Evolutionary conservation across 306 rosid genomes (phyloP).

Genomic region (Casuarina equisetifolia): DNA sequence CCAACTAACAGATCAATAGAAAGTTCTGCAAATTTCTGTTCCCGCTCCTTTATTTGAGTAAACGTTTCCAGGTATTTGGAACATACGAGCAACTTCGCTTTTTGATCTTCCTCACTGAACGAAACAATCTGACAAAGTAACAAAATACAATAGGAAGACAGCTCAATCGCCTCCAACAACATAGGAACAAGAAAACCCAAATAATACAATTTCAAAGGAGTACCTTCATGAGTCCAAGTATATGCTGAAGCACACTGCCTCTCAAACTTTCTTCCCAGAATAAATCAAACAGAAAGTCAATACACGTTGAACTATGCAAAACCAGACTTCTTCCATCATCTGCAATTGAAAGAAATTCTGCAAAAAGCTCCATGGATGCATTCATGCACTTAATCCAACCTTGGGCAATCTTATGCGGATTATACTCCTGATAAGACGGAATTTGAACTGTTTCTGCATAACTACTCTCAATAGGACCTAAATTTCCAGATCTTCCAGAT

Average conservation of each 20-base stretch:
- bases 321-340: constrained; percentile 68
- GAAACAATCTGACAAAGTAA: constrained; percentile 58
- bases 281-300: constrained; percentile 80
- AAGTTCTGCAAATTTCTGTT: constrained; percentile 60
- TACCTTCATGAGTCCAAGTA: constrained; percentile 94
- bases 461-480: constrained; percentile 33
- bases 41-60: constrained; percentile 83
- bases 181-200: constrained; percentile 21
- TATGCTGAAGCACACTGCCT: constrained; percentile 63
- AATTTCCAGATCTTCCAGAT: constrained; percentile 49
- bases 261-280: constrained; percentile 92
- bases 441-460: constrained; percentile 29
- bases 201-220: constrained; percentile 13
- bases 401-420: constrained; percentile 38
- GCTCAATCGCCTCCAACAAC: constrained; percentile 7
- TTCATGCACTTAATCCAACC: constrained; percentile 63
- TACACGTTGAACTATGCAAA: constrained; percentile 60
- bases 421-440: constrained; percentile 36
- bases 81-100: constrained; percentile 72
- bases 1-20: constrained; percentile 80
- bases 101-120: constrained; percentile 69
- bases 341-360: constrained; percentile 55
- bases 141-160: constrained; percentile 19
- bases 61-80: constrained; percentile 87
- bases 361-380: constrained; percentile 66